Conservation (phyloP, 108 stramenopile species). For the Cyclotella atomus region DNA sequence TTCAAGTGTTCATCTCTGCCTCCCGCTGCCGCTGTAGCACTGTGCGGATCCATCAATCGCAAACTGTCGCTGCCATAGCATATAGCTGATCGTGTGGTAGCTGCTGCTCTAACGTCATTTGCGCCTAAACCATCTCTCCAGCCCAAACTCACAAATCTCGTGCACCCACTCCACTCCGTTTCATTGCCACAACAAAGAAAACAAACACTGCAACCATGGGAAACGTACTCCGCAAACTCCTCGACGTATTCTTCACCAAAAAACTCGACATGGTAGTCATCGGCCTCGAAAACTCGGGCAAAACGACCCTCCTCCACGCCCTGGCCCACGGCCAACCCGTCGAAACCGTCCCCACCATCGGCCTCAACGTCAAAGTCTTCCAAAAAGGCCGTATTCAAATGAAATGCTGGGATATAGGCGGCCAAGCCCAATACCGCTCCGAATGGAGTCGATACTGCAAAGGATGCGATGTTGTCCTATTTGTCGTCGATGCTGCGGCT, state of each 20-base stretch:
- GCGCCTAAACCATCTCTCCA: too few species aligned
- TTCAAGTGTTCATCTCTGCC: too few species aligned
- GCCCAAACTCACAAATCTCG: too few species aligned
- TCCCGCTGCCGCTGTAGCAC: too few species aligned
- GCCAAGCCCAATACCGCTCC: slow-evolving; percentile 91
- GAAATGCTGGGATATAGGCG: slow-evolving; percentile 99
- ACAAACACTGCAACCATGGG: slow-evolving; percentile 63
- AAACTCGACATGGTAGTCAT: slow-evolving; percentile 98
- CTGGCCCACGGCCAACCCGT: slow-evolving; percentile 92
- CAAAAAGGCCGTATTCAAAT: slow-evolving; percentile 91
- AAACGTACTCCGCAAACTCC: slow-evolving; percentile 70
- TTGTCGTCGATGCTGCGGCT: slow-evolving; percentile 94
- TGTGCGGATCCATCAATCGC: too few species aligned
- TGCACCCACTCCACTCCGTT: too few species aligned
- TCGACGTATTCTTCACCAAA: slow-evolving; percentile 91
- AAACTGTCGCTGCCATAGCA: too few species aligned
- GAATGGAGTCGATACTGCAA: slow-evolving; percentile 95
- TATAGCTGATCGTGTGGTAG: too few species aligned
- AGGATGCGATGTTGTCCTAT: slow-evolving; percentile 95
- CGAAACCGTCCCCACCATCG: slow-evolving; percentile 96
- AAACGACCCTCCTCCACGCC: slow-evolving; percentile 94
- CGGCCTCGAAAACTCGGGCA: slow-evolving; percentile 94
- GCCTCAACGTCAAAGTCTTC: slow-evolving; percentile 95
- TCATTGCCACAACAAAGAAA: too few species aligned
- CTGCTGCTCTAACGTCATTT: too few species aligned